A percentile compares a stretch with the other conserved stretches of the same genome.
Conservation (phyloP, 495 filamentous ascomycete genomes). For the Penicillium ochrochloron region DNA sequence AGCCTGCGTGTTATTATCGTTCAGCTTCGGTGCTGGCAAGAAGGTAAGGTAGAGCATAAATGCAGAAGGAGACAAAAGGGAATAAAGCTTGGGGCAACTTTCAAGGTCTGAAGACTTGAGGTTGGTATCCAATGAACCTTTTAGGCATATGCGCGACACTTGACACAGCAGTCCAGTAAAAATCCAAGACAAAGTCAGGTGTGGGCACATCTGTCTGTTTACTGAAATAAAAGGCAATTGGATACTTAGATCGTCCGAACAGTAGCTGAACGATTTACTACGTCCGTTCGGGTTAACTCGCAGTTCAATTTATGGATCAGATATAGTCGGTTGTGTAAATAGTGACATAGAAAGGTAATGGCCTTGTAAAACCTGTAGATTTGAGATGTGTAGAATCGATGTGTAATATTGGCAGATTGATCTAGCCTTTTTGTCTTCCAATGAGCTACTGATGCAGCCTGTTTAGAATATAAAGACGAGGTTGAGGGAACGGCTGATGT, state of each 20-base stretch:
- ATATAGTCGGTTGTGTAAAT: too few relatives aligned
- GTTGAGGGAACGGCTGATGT: neutral
- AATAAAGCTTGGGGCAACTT: neutral
- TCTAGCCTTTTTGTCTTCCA: neutral
- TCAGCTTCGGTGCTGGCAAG: neutral
- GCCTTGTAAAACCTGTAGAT: too few relatives aligned
- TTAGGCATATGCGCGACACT: neutral
- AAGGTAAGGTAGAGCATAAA: neutral
- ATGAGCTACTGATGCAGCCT: neutral
- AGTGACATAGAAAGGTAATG: too few relatives aligned
- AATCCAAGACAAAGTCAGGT: neutral
- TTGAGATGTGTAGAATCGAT: too few relatives aligned
- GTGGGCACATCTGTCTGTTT: too few relatives aligned
- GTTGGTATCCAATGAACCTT: constrained; percentile 1
- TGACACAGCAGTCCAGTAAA: neutral
- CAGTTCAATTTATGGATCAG: too few relatives aligned
- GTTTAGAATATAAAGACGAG: neutral
- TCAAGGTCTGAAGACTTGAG: neutral
- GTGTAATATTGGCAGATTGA: neutral
- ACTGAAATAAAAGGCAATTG: too few relatives aligned
- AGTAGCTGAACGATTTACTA: too few relatives aligned
- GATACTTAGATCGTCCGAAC: too few relatives aligned
- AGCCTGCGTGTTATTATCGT: neutral
- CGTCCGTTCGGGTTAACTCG: too few relatives aligned
- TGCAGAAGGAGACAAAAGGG: neutral